phyloP scores from a whole-genome alignment of 2,329 filamentous ascomycete genomes.

The Epichloe uncinata region DNA sequence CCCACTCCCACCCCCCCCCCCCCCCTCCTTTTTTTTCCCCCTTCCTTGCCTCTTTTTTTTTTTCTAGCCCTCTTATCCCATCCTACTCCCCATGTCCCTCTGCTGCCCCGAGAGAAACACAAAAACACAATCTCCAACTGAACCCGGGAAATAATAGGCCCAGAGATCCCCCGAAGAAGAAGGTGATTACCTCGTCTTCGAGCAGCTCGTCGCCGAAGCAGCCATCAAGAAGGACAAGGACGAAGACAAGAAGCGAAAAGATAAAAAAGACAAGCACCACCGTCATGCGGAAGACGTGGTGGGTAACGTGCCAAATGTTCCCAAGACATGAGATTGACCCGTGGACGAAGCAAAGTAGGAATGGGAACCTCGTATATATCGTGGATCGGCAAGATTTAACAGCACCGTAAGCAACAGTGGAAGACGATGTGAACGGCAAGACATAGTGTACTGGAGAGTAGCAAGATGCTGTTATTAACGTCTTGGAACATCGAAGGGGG shows the following conservation, averaged over 20 bases:
- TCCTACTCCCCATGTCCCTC: too few relatives aligned
- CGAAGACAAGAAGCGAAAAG: constrained; percentile 52
- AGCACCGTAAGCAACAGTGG: too few relatives aligned
- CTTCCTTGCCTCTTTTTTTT: background rate
- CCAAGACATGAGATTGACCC: constrained; percentile 6
- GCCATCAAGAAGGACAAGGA: constrained; percentile 90
- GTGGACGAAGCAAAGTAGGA: background rate
- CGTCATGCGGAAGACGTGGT: constrained; percentile 15
- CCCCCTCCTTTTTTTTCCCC: background rate
- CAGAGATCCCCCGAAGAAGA: constrained; percentile 89
- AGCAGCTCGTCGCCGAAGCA: constrained; percentile 93
- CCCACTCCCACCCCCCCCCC: too few relatives aligned
- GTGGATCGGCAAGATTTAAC: background rate
- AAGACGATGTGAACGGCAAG: background rate
- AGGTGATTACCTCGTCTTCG: constrained; percentile 96
- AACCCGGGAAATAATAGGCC: constrained; percentile 41
- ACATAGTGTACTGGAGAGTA: too few relatives aligned
- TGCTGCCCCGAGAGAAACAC: too few relatives aligned
- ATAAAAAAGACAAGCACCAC: constrained; percentile 32
- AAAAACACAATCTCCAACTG: too few relatives aligned
- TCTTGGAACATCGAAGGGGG: too few relatives aligned
- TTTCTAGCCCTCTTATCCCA: background rate
- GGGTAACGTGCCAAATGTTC: constrained; percentile 15
- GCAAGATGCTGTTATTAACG: too few relatives aligned
- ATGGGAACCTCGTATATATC: background rate